These are phyloP conservation scores for Paecilomyces niveus DNA, from an alignment of 2,329 filamentous ascomycete genomes.

Conservation along the genomic window DNA sequence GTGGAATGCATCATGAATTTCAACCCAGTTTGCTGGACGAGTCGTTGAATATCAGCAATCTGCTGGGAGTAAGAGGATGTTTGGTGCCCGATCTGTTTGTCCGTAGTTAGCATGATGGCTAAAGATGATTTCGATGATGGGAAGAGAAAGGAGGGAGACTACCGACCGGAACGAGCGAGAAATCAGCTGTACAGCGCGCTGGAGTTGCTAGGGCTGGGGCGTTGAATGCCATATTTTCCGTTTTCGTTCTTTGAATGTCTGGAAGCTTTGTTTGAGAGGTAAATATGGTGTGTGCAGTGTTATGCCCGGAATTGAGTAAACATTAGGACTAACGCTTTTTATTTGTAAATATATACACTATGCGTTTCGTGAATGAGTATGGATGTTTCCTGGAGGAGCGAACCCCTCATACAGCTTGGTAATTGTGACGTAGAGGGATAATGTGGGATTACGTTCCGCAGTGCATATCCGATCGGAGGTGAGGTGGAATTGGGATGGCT, in stretches of 20 bases:
- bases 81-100: slow-evolving; percentile 60
- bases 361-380: neutral
- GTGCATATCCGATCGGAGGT: neutral
- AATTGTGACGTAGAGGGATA: neutral
- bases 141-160: neutral
- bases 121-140: neutral
- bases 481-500: neutral
- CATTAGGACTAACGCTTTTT: neutral
- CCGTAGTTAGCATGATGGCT: neutral
- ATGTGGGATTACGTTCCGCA: neutral
- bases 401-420: neutral
- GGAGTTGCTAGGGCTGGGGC: slow-evolving; percentile 47
- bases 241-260: neutral
- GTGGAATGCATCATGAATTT: slow-evolving; percentile 80
- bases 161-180: slow-evolving; percentile 65
- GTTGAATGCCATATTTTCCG: slow-evolving; percentile 1
- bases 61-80: slow-evolving; percentile 66
- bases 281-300: neutral
- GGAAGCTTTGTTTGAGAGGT: neutral
- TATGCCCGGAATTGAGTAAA: neutral
- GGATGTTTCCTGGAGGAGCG: neutral
- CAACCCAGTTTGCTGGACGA: slow-evolving; percentile 69
- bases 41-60: slow-evolving; percentile 73
- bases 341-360: neutral
- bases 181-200: slow-evolving; percentile 69